Base-by-base conservation (phyloP, 441 rosid genomes). In the Macaranga tanarius region DNA sequence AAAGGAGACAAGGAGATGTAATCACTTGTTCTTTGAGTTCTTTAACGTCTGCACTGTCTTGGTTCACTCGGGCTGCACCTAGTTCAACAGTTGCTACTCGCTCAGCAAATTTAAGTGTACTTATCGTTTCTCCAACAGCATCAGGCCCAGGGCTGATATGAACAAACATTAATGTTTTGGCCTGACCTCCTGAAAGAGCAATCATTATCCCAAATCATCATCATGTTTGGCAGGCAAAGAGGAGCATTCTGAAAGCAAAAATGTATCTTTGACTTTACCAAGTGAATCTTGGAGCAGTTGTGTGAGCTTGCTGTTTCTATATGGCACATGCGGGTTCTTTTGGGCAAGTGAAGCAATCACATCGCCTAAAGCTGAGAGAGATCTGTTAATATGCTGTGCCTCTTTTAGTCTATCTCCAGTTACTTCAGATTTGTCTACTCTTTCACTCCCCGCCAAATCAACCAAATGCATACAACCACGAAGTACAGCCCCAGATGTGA, bases 281-380 rank as follows among this genome's bases (percentile, higher is more conserved):
- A 92, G 93, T 67, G 97, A 90, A 62, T 92, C 96, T 73, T 92
- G 97, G 70, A 92, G 96, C 61, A 92, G 85, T 69, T 92, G 97
- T 42, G 97, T 92, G 72, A 92, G 96, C 74, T 92, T 92, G 88
- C 97, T 92, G 80, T 92, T 92, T 79, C 97, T 72, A 75, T 92
- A 90, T 55, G 97, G 97, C 34, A 92, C 96, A 81, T 92, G 97
- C 0, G 92, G 89, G 77, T 89, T 90, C 81, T 89, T 90, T 50
- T 90, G 97, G 13, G 97, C 92, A 75, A 92, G 89, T n/a, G 97
- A 89, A 73, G 96, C 86, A 63, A 92, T 92, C 74, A 92, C 97
- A 79, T 92, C 97, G 20, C 97, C 97, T 66, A 92, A 79, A 72
- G 97, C 97, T 62, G 97, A 92, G n/a, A 92, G 92, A 55, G 97